These are phyloP conservation scores for Starmerella potacharoeniae DNA, from an alignment of 805 yeast genomes.

Conservation along the genomic window DNA sequence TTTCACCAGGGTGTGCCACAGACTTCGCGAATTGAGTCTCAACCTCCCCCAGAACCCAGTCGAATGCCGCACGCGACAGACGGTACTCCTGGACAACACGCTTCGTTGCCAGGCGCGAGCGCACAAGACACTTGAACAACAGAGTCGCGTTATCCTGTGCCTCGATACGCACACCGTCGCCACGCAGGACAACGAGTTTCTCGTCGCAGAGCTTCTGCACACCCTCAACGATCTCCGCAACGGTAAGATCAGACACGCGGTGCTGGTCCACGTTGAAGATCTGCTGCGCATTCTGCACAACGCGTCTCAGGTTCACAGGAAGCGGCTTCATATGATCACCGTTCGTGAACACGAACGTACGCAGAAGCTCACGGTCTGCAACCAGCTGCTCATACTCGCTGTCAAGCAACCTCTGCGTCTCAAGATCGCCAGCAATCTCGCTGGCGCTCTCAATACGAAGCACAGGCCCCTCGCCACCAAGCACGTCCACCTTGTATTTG, in stretches of 20 bases:
- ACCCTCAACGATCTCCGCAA: conserved; percentile 64
- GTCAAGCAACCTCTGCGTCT: conserved; percentile 69
- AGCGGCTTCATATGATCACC: conserved; percentile 97
- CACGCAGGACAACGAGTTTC: conserved; percentile 62
- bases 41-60: conserved; percentile 91
- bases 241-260: conserved; percentile 79
- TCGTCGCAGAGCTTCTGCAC: conserved; percentile 59
- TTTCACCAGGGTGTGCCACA: conserved; percentile 91
- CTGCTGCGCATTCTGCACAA: conserved; percentile 93
- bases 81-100: conserved; percentile 87
- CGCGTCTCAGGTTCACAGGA: conserved; percentile 94
- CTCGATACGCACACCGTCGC: conserved; percentile 63
- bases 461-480: conserved; percentile 51
- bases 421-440: conserved; percentile 81
- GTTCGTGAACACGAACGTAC: conserved; percentile 70
- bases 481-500: conserved; percentile 76
- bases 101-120: conserved; percentile 85
- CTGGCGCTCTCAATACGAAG: conserved; percentile 76
- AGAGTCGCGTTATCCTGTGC: conserved; percentile 89
- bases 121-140: conserved; percentile 78
- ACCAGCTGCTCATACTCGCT: conserved; percentile 70
- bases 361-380: conserved; percentile 65
- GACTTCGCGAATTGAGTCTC: conserved; percentile 89
- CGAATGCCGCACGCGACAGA: conserved; percentile 72
- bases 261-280: conserved; percentile 88